Evolutionary conservation across 345 rosid genomes (phyloP), one percentile per base, ranked within the genome.

Genomic region (Ailanthus altissimus): DNA sequence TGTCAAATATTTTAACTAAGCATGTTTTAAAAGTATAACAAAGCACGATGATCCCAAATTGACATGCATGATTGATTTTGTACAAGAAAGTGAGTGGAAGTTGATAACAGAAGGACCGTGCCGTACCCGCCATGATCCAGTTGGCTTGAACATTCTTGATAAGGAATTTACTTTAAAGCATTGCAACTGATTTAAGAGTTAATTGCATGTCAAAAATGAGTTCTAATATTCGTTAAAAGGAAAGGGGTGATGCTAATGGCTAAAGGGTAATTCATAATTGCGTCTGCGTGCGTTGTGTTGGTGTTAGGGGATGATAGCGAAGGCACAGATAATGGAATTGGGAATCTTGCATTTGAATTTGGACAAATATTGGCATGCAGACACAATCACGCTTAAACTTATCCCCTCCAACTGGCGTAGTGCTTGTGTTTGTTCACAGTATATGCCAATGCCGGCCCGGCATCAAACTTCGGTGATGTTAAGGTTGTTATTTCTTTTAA

Each of bases 121-220:
- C 78, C 75, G 78, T 68, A 43, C 62, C 75, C 74, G 71, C 21
- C 25, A n/a, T n/a, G n/a, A n/a, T n/a, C n/a, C n/a, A n/a, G n/a
- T n/a, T n/a, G n/a, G n/a, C n/a, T n/a, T n/a, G n/a, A n/a, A n/a
- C n/a, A n/a, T n/a, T n/a, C n/a, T n/a, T n/a, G 38, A 32, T 32
- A 32, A 32, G 38, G 38, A 32, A 32, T 32, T 32, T 32, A 32
- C 38, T 32, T 32, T 1, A 32, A 32, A 32, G 38, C 3, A 1
- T 32, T 32, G 38, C 38, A 32, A 3, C 3, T 32, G 2, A 32
- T 32, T n/a, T 1, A 32, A 32, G 38, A 32, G 38, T 32, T 32
- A 1, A 32, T 32, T 32, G 38, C 3, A 32, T 32, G 38, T 32
- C 38, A 32, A 32, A n/a, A 32, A 32, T 32, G 38, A 32, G 38